Percentiles rank a stretch among this genome's conserved stretches.
Evolutionary conservation across 2,329 filamentous ascomycete species (phyloP).

Genomic region (Pyrenophora tritici-repentis): DNA sequence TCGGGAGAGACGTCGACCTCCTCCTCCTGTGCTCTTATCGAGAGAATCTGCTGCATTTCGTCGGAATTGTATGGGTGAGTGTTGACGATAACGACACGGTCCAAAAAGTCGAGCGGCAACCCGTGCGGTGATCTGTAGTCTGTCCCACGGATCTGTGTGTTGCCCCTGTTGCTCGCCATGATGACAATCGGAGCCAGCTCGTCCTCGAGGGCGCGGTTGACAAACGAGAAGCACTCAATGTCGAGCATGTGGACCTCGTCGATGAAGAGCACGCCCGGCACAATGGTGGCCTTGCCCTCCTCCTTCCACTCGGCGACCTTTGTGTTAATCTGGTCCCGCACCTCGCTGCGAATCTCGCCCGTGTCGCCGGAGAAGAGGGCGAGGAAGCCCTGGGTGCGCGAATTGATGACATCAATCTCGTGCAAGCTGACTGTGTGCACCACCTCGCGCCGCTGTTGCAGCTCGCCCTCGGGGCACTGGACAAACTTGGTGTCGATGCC

Average conservation of each 20-base stretch:
- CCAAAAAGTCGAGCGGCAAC: slow-evolving; percentile 91
- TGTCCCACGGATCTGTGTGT: slow-evolving; percentile 89
- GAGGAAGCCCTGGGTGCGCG: slow-evolving; percentile 95
- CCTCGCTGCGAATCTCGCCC: slow-evolving; percentile 95
- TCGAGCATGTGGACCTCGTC: slow-evolving; percentile 99
- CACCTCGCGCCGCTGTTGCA: slow-evolving; percentile 96
- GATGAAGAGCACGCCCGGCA: slow-evolving; percentile 95
- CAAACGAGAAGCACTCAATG: slow-evolving; percentile 98
- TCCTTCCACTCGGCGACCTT: slow-evolving; percentile 99
- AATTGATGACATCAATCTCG: slow-evolving; percentile 99
- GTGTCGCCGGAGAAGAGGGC: slow-evolving; percentile 98
- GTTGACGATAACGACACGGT: slow-evolving; percentile 94
- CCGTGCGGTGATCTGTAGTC: slow-evolving; percentile 93
- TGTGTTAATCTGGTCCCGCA: slow-evolving; percentile 98
- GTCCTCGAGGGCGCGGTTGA: slow-evolving; percentile 94
- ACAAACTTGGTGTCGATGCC: slow-evolving; percentile 97
- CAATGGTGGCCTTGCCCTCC: slow-evolving; percentile 97
- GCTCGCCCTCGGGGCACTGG: slow-evolving; percentile 94
- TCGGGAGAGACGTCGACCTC: slow-evolving; percentile 91
- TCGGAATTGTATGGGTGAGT: slow-evolving; percentile 82
- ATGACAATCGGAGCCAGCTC: slow-evolving; percentile 97
- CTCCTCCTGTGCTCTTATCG: slow-evolving; percentile 92
- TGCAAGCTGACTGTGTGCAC: slow-evolving; percentile 96
- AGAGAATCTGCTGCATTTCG: slow-evolving; percentile 89
- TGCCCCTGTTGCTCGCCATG: slow-evolving; percentile 96